Evolutionary conservation across 768 basidiomycete genomes (phyloP).

Genomic region (Lyophyllum atratum): DNA sequence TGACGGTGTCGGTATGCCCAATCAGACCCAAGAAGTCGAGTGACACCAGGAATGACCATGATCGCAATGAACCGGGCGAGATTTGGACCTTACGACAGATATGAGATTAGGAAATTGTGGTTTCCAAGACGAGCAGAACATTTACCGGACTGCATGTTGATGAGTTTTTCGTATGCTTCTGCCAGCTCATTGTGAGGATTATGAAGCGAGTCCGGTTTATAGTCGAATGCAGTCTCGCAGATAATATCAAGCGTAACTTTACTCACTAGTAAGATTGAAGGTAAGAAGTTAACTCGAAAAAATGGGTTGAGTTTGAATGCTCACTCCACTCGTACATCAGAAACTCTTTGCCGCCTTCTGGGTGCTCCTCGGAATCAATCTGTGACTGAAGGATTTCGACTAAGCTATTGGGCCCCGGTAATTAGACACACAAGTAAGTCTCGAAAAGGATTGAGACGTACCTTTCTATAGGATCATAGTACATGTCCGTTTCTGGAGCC

Average conservation of each 20-base stretch:
- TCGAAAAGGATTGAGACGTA: conserved; percentile 18
- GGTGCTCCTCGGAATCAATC: conserved; percentile 24
- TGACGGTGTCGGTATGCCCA: conserved; percentile 38
- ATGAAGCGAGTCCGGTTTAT: conserved; percentile 44
- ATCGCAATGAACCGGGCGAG: conserved; percentile 36
- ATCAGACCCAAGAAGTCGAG: conserved; percentile 30
- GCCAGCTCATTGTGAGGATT: conserved; percentile 49
- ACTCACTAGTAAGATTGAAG: conserved; percentile 34
- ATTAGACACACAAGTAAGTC: background rate
- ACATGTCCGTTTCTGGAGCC: conserved; percentile 43
- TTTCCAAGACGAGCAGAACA: background rate
- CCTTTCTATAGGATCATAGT: conserved; percentile 48
- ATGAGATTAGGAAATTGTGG: background rate
- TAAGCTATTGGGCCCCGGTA: conserved; percentile 24
- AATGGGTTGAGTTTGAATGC: conserved; percentile 5
- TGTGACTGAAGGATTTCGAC: conserved; percentile 36
- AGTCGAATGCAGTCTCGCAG: conserved; percentile 51
- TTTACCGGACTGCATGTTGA: conserved; percentile 40
- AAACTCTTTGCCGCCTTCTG: conserved; percentile 29
- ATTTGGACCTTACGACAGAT: conserved; percentile 24
- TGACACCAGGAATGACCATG: conserved; percentile 38
- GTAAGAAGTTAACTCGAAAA: background rate
- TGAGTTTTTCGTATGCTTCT: conserved; percentile 44
- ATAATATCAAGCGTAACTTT: conserved; percentile 57
- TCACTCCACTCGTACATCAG: conserved; percentile 50